Evolutionary conservation across 208 protist species (phyloP).

Genomic region (Phytomonas francai): DNA sequence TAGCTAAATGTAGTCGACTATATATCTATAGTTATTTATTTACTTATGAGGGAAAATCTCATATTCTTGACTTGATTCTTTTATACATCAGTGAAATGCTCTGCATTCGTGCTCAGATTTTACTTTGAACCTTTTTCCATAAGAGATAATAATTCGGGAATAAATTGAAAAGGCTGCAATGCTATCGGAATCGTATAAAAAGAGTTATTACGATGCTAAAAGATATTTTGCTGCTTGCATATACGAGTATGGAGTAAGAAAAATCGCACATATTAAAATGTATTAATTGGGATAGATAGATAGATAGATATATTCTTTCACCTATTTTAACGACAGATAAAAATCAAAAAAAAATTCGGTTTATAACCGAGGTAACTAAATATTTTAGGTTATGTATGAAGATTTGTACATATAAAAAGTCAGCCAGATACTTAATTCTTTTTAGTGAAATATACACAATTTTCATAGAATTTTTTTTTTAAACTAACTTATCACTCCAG

Average conservation of each 20-base stretch:
- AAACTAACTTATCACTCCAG: not conserved
- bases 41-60: not conserved
- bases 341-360: too few relatives aligned
- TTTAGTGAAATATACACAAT: constrained; percentile 1
- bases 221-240: not conserved
- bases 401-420: constrained; percentile 2
- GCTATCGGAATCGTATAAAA: not conserved
- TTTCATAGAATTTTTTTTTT: not conserved
- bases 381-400: constrained; percentile 7
- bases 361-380: constrained; percentile 6
- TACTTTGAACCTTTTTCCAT: not conserved
- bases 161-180: not conserved
- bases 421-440: not conserved
- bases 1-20: not conserved
- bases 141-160: not conserved
- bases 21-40: not conserved
- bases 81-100: not conserved
- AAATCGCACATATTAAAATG: constrained; percentile 4
- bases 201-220: not conserved
- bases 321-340: not conserved
- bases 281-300: constrained; percentile 4
- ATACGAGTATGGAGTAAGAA: not conserved
- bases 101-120: not conserved
- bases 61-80: not conserved
- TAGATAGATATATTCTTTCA: too few relatives aligned